Conservation (phyloP, 768 basidiomycete genomes). For the Rhizopogon sp. region DNA sequence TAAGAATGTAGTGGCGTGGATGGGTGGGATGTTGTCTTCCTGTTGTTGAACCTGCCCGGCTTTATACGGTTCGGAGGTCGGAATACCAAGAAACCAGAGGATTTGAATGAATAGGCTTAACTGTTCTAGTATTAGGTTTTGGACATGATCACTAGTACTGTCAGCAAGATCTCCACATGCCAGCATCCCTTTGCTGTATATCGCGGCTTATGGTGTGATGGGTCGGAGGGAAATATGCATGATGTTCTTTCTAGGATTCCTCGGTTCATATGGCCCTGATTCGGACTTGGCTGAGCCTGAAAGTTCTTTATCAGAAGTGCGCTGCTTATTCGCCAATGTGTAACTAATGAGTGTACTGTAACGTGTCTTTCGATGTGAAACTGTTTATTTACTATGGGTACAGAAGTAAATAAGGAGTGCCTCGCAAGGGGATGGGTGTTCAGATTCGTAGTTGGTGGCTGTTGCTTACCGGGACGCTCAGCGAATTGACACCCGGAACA, state of each 20-base stretch:
- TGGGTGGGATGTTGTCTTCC: constrained; percentile 6
- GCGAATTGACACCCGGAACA: neutral
- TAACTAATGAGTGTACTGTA: neutral
- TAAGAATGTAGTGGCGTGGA: neutral
- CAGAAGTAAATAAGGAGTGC: neutral
- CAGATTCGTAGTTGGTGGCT: neutral
- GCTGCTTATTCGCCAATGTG: neutral
- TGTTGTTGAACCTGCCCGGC: constrained; percentile 5
- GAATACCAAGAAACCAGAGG: constrained; percentile 20
- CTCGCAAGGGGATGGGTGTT: neutral
- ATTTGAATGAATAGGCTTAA: constrained; percentile 25
- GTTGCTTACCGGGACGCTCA: neutral
- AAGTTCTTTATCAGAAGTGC: constrained; percentile 23
- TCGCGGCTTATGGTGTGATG: constrained; percentile 12
- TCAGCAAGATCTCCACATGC: constrained; percentile 18
- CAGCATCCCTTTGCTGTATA: constrained; percentile 20
- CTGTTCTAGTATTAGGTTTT: constrained; percentile 18
- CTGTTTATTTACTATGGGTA: neutral
- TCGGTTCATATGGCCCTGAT: constrained; percentile 9
- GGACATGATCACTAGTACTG: constrained; percentile 10
- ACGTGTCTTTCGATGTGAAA: neutral
- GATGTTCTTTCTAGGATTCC: constrained; percentile 13
- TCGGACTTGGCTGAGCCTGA: constrained; percentile 18
- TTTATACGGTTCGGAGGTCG: constrained; percentile 25
- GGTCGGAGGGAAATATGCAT: constrained; percentile 11